phyloP scores from a whole-genome alignment of 2,329 filamentous ascomycete species.

The Hymenoscyphus occultus region DNA sequence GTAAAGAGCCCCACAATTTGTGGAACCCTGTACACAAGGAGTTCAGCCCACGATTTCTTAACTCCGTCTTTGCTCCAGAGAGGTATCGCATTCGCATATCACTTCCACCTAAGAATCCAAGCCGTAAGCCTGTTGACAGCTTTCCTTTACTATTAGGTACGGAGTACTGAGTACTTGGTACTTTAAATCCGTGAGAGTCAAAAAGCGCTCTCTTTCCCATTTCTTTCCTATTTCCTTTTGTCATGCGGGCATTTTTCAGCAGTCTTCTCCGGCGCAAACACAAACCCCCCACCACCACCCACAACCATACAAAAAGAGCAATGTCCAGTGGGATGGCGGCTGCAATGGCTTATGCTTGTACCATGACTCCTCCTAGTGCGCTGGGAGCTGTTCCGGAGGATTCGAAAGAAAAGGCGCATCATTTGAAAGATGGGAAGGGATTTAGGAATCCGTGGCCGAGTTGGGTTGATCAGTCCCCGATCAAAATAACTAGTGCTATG shows the following conservation, averaged over 20 bases:
- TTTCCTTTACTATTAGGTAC: not conserved
- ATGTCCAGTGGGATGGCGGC: conserved; percentile 27
- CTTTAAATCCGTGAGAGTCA: not conserved
- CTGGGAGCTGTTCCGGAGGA: conserved; percentile 33
- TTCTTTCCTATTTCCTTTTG: conserved; percentile 38
- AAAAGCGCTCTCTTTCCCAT: not conserved
- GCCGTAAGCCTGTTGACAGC: not conserved
- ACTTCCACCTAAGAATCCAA: not conserved
- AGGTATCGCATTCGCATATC: not conserved
- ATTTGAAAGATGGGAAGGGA: conserved; percentile 50
- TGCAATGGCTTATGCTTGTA: conserved; percentile 28
- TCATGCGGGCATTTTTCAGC: conserved; percentile 45
- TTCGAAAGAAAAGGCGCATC: conserved; percentile 46
- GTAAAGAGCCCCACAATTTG: too few species aligned
- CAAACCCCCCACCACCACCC: not conserved
- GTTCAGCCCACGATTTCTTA: not conserved
- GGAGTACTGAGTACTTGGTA: too few species aligned
- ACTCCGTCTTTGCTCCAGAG: not conserved
- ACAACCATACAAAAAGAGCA: conserved; percentile 11
- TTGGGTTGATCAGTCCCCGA: conserved; percentile 40
- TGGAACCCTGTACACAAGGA: too few species aligned
- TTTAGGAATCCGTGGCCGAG: conserved; percentile 58
- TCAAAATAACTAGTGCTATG: conserved; percentile 39
- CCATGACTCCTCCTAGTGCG: conserved; percentile 27
- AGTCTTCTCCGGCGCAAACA: conserved; percentile 22